Base-by-base conservation (phyloP, 306 rosid genomes). In the Lotus japonicus region DNA sequence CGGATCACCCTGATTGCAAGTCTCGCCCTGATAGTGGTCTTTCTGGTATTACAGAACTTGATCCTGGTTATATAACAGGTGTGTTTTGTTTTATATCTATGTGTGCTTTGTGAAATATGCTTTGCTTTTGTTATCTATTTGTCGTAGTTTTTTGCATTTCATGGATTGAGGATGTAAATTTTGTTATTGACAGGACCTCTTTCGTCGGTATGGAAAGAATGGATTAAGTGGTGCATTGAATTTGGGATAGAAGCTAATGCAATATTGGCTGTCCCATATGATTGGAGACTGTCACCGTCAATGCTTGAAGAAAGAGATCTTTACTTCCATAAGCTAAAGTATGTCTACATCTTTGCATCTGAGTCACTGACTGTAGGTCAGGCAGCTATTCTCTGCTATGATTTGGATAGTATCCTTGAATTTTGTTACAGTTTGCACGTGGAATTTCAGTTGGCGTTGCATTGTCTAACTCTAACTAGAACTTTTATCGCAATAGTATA, bases 1-100 rank as follows among this genome's bases (percentile, higher is more conserved):
- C 97, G 2, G 99, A 94, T 80, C 95, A 94, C 23, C 95, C 95
- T 23, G 88, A 94, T 43, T 94, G 99, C 80, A 90, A 88, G 81
- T 88, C 99, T 0, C 94, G 99, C 35, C 99, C 99, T 23, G 99
- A 94, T 66, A 88, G 92, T 2, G 99, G 99, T 66, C 99, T 94
- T 83, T 94, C 99, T 3, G 99, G 95, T 7, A 94, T 94, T 62
- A 94, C 97, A 0, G 99, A 94, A 68, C 97, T 94, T 58, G 99
- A 94, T 84, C 99, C 99, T 4, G 99, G 99, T 60, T 94, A 94
- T 61, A 94, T 94, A 61, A 94, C 99, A 21, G 99, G 99, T 84
- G 59, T 36, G 41, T 44, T 46, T 48, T 3, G 31, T 50, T n/a
- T 71, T 16, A 8, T 14, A 10, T 62, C 6, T 38, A 26, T 67